These are phyloP conservation scores for Moesziomyces antarcticus DNA, from an alignment of 1,284 basidiomycete genomes.

Conservation along the genomic window DNA sequence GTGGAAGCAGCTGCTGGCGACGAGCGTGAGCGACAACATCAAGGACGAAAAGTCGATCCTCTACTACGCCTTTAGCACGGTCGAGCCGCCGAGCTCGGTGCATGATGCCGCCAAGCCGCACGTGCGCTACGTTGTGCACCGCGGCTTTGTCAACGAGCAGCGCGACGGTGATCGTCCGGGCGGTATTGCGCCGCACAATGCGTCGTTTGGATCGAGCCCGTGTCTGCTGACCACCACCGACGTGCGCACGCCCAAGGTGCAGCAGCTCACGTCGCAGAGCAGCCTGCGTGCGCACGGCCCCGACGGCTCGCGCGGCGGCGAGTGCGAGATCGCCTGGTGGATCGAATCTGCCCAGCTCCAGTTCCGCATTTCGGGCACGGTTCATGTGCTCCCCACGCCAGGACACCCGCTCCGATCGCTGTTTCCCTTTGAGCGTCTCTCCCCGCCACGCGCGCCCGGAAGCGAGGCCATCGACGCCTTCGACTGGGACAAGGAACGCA, in stretches of 20 bases:
- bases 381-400: constrained; percentile 63
- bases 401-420: constrained; percentile 36
- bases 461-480: constrained; percentile 49
- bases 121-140: constrained; percentile 67
- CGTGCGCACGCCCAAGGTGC: constrained; percentile 67
- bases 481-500: constrained; percentile 67
- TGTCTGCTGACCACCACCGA: constrained; percentile 68
- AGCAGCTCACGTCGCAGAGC: constrained; percentile 55
- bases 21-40: constrained; percentile 47
- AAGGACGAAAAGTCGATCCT: constrained; percentile 61
- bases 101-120: constrained; percentile 54
- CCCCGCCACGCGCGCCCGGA: constrained; percentile 29
- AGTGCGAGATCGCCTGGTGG: constrained; percentile 68
- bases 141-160: constrained; percentile 68
- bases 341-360: constrained; percentile 64
- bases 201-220: constrained; percentile 55
- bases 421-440: constrained; percentile 48
- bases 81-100: constrained; percentile 39
- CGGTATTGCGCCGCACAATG: constrained; percentile 51
- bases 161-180: constrained; percentile 48
- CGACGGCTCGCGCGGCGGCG: constrained; percentile 40
- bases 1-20: constrained; percentile 58
- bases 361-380: constrained; percentile 65
- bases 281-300: constrained; percentile 27
- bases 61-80: constrained; percentile 63